Evolutionary conservation across 192 early-diverging fungal genomes (phyloP).

Genomic region (Coemansia umbellata): DNA sequence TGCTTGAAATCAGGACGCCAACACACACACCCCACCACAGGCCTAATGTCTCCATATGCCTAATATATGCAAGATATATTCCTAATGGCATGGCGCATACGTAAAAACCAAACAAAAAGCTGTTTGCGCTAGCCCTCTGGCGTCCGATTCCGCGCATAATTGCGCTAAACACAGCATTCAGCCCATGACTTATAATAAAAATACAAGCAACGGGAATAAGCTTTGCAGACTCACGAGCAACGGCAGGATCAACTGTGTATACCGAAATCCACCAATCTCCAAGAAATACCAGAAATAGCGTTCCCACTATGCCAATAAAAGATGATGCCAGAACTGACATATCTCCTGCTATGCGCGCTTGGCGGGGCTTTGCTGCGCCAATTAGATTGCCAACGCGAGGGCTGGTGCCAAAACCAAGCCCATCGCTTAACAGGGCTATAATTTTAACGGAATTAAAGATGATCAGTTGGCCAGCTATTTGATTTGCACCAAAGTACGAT

Average conservation of each 20-base stretch:
- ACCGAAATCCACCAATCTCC: constrained; percentile 20
- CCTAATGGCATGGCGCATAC: constrained; percentile 35
- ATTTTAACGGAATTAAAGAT: constrained; percentile 63
- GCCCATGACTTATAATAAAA: constrained; percentile 55
- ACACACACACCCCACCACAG: constrained; percentile 24
- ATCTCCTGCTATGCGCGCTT: constrained; percentile 56
- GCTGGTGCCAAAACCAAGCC: constrained; percentile 63
- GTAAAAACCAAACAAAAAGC: constrained; percentile 38
- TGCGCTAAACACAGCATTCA: constrained; percentile 52
- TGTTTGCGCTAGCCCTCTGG: constrained; percentile 33
- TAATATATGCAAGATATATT: constrained; percentile 36
- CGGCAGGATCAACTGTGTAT: constrained; percentile 60
- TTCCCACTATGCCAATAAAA: constrained; percentile 35
- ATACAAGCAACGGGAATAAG: constrained; percentile 67
- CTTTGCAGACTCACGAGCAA: neutral
- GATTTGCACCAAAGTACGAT: constrained; percentile 63
- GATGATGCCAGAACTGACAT: constrained; percentile 53
- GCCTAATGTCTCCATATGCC: constrained; percentile 12
- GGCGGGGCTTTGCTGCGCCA: constrained; percentile 50
- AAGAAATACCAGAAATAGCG: neutral
- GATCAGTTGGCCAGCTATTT: constrained; percentile 70
- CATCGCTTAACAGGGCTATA: constrained; percentile 61
- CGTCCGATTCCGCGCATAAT: constrained; percentile 41
- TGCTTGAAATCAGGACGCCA: constrained; percentile 9
- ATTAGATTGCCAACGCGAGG: constrained; percentile 69